Percentiles rank a stretch among this genome's conserved stretches.
Conservation (phyloP, 2,329 filamentous ascomycete species). For the Pseudocercospora vitis region DNA sequence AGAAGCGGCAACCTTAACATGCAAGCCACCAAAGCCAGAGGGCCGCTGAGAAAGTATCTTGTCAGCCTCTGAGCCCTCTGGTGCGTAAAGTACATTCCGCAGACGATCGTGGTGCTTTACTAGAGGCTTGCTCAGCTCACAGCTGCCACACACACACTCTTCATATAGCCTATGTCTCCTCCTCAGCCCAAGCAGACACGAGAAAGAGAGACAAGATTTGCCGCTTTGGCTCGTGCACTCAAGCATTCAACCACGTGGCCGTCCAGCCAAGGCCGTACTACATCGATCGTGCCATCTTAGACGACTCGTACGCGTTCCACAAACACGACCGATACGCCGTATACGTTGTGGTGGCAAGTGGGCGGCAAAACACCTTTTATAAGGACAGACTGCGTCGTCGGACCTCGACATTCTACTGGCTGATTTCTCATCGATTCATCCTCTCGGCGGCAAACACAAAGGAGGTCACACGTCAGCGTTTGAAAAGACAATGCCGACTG, state of each 20-base stretch:
- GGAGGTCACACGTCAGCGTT: slow-evolving; percentile 5
- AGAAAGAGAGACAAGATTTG: slow-evolving; percentile 7
- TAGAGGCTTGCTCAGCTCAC: slow-evolving; percentile 24
- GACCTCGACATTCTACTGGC: background rate
- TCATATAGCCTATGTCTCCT: slow-evolving; percentile 9
- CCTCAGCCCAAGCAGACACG: slow-evolving; percentile 7
- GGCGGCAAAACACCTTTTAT: background rate
- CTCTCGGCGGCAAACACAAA: background rate
- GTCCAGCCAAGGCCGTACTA: slow-evolving; percentile 15
- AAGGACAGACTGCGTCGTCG: background rate
- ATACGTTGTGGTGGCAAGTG: background rate
- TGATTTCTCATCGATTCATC: background rate
- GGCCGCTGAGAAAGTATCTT: slow-evolving; percentile 12
- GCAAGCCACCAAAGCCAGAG: slow-evolving; percentile 17
- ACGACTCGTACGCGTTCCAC: background rate
- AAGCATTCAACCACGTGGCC: slow-evolving; percentile 21
- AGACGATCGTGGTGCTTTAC: slow-evolving; percentile 10
- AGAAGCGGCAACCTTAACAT: slow-evolving; percentile 13
- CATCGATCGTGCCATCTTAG: slow-evolving; percentile 18
- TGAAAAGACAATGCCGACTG: slow-evolving; percentile 23
- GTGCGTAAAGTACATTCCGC: slow-evolving; percentile 15
- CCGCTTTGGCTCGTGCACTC: slow-evolving; percentile 1
- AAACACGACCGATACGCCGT: background rate
- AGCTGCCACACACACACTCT: slow-evolving; percentile 4
- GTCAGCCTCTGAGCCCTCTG: slow-evolving; percentile 15